Evolutionary conservation across 129 eudicot species (phyloP), one percentile per base, ranked within the genome.

Genomic region (Erigeron canadensis): DNA sequence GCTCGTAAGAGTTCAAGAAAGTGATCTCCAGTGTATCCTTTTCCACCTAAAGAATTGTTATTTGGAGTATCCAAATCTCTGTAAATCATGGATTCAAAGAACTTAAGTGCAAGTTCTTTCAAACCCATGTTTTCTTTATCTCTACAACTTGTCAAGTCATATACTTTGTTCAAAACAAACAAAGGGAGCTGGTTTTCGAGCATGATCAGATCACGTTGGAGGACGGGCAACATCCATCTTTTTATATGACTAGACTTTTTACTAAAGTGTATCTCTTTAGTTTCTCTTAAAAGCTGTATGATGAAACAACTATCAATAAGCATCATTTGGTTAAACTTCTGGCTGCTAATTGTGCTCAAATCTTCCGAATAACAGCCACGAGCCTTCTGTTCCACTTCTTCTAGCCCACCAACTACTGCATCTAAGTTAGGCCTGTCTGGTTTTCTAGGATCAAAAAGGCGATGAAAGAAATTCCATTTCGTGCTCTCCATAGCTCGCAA

Each of bases 221-320:
- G 78, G 38, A 76, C 66, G 7, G 81, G 82, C 21, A 82, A 19
- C 86, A 81, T 82, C 86, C 80, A 77, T 19, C 80, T 75, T 47
- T 44, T 63, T 39, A 77, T 13, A 6, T 17, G 70, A 0, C 17
- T 10, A 0, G 72, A 76, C 3, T 54, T 61, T 11, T 60, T 22
- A 22, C 39, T 57, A 45, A 21, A 44, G 19, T 43, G 55, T 1
- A 12, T 59, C 37, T 70, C 59, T 0, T 2, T 53, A 10, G 60
- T 0, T 15, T 79, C 76, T 22, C 50, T 58, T 4, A 79, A 39
- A 19, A 83, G 84, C 69, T 79, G 54, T 5, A 83, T 48, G 1
- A 83, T 15, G 72, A 75, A 83, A 65, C 84, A 79, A 41, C 84
- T 79, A 46, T 83, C 87, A 9, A 79, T n/a, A 5, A 79, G 67